Percentiles rank a stretch among this genome's conserved stretches.
These are phyloP conservation scores for Acaromyces ingoldii DNA, from an alignment of 1,284 basidiomycete genomes.

Conservation along the genomic window DNA sequence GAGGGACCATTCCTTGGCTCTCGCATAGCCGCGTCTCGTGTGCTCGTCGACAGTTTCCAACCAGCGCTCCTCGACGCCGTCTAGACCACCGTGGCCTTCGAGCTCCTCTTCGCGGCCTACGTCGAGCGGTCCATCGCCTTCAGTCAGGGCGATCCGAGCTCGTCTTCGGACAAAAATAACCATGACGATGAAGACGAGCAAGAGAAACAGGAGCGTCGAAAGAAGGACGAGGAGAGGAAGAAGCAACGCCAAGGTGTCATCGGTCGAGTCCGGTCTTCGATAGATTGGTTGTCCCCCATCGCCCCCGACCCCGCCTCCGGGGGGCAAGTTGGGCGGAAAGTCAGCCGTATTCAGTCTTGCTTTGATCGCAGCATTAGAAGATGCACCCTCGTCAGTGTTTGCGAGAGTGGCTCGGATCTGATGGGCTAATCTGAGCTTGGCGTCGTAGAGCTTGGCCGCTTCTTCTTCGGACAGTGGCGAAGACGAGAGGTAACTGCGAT, in stretches of 20 bases:
- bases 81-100: constrained; percentile 84
- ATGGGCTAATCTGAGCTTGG: too few relatives aligned
- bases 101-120: constrained; percentile 68
- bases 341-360: too few relatives aligned
- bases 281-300: background rate
- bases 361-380: too few relatives aligned
- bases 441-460: too few relatives aligned
- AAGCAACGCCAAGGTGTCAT: constrained; percentile 27
- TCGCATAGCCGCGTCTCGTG: constrained; percentile 67
- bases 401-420: too few relatives aligned
- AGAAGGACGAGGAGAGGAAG: constrained; percentile 71
- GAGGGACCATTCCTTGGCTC: constrained; percentile 72
- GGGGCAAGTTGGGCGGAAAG: too few relatives aligned
- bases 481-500: too few relatives aligned
- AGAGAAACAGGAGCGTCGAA: constrained; percentile 83
- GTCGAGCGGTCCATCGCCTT: constrained; percentile 87
- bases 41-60: constrained; percentile 72
- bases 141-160: constrained; percentile 60
- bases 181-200: constrained; percentile 42
- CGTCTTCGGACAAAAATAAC: constrained; percentile 36
- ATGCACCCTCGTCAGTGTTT: too few relatives aligned
- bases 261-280: constrained; percentile 1
- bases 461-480: too few relatives aligned
- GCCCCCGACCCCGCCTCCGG: too few relatives aligned
- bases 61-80: constrained; percentile 86